These are phyloP conservation scores for Theobroma cacao DNA, from an alignment of 345 rosid genomes.

Conservation along the genomic window DNA sequence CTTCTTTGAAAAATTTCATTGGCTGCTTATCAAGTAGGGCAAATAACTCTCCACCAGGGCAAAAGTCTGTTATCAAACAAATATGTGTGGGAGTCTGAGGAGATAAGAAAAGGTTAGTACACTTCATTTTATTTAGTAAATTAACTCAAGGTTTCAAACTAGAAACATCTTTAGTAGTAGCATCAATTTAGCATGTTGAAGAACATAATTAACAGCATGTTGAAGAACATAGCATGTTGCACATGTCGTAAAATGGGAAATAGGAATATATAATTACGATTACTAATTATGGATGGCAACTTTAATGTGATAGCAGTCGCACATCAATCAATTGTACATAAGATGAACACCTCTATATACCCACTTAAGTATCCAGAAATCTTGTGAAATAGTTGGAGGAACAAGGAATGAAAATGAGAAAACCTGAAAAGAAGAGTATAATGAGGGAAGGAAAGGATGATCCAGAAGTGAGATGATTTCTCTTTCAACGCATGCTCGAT, in stretches of 20 bases:
- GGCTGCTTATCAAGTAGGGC: slow-evolving; percentile 88
- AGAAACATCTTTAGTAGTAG: neutral
- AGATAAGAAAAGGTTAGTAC: slow-evolving; percentile 26
- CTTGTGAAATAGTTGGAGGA: neutral
- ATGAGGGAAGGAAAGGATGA: slow-evolving; percentile 94
- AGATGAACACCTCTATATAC: neutral
- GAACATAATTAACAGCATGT: neutral
- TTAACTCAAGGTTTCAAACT: slow-evolving; percentile 4
- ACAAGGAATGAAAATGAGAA: slow-evolving; percentile 8
- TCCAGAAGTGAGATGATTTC: slow-evolving; percentile 87
- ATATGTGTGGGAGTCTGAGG: slow-evolving; percentile 89
- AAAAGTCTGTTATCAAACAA: slow-evolving; percentile 96
- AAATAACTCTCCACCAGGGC: slow-evolving; percentile 95
- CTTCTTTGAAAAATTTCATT: slow-evolving; percentile 79
- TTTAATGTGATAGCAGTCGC: neutral
- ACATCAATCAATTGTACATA: neutral
- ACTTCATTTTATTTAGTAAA: neutral
- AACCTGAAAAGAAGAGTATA: slow-evolving; percentile 93
- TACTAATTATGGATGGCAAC: neutral
- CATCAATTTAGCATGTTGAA: neutral
- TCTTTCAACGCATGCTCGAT: slow-evolving; percentile 91
- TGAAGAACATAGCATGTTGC: no score
- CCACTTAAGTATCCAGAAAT: neutral
- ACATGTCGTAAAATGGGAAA: neutral
- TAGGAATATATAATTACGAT: neutral